Percentiles rank a stretch among this genome's conserved stretches.
Conservation (phyloP, 768 basidiomycete genomes). For the Mycena alexandri region DNA sequence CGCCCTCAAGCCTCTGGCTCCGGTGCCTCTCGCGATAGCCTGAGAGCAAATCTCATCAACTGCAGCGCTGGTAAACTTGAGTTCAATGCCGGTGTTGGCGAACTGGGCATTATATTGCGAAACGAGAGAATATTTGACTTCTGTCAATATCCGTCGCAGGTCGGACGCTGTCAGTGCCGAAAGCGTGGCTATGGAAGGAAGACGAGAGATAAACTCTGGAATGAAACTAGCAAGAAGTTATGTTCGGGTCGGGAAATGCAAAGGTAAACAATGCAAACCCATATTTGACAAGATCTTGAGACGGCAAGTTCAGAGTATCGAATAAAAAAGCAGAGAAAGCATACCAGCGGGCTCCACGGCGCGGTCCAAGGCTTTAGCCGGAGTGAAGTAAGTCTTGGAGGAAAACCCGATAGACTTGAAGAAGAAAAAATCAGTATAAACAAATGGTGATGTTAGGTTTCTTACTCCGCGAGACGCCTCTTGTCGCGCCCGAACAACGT, state of each 20-base stretch:
- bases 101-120: conserved; percentile 92
- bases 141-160: conserved; percentile 90
- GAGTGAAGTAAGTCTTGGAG: conserved; percentile 70
- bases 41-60: conserved; percentile 85
- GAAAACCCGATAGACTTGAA: conserved; percentile 91
- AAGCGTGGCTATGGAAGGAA: conserved; percentile 93
- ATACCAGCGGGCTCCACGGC: conserved; percentile 78
- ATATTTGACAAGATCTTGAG: conserved; percentile 83
- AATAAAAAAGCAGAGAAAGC: conserved; percentile 29
- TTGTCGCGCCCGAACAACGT: conserved; percentile 81
- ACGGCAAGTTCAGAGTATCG: background rate
- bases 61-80: conserved; percentile 87
- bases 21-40: conserved; percentile 86
- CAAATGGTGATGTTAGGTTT: conserved; percentile 10
- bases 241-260: conserved; percentile 3
- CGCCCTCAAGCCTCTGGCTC: conserved; percentile 89
- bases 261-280: conserved; percentile 60
- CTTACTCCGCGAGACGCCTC: conserved; percentile 77
- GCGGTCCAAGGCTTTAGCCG: conserved; percentile 67
- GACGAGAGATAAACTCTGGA: conserved; percentile 93
- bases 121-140: conserved; percentile 91
- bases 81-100: conserved; percentile 85
- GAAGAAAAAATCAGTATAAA: conserved; percentile 16
- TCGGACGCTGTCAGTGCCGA: conserved; percentile 84
- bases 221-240: conserved; percentile 73